Evolutionary conservation across 495 filamentous ascomycete genomes (phyloP).

Genomic region (Elaphomyces granulatus): DNA sequence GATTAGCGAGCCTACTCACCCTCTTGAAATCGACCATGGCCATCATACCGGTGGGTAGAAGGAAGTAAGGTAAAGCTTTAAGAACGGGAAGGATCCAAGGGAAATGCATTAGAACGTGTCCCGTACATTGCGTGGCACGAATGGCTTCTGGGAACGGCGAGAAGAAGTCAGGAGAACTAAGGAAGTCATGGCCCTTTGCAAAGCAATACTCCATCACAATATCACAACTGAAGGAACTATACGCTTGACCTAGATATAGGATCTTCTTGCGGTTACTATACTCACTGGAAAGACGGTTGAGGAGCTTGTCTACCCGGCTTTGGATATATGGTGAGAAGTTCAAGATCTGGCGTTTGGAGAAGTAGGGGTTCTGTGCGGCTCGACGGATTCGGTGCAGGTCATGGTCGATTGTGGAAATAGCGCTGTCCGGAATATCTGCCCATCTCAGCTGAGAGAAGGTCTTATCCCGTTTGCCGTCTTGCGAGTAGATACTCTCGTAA

Average conservation of each 20-base stretch:
- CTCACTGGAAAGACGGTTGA: not conserved
- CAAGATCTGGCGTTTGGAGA: not conserved
- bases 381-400: conserved; percentile 18
- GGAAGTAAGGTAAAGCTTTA: not conserved
- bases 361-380: conserved; percentile 13
- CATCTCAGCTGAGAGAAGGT: not conserved
- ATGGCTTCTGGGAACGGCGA: conserved; percentile 2
- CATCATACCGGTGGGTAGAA: not conserved
- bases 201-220: conserved; percentile 32
- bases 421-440: conserved; percentile 14
- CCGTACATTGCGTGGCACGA: conserved; percentile 2
- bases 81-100: conserved; percentile 3
- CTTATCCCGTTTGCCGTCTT: conserved; percentile 16
- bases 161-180: not conserved
- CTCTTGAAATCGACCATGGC: not conserved
- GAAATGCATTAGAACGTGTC: conserved; percentile 5
- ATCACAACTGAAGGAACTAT: conserved; percentile 21
- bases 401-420: conserved; percentile 23
- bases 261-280: conserved; percentile 1
- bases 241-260: not conserved
- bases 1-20: not conserved
- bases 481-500: conserved; percentile 23
- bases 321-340: not conserved
- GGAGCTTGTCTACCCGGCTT: not conserved
- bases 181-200: conserved; percentile 6